phyloP scores from a whole-genome alignment of 352 stramenopile species.

The Thraustochytrium sp. region DNA sequence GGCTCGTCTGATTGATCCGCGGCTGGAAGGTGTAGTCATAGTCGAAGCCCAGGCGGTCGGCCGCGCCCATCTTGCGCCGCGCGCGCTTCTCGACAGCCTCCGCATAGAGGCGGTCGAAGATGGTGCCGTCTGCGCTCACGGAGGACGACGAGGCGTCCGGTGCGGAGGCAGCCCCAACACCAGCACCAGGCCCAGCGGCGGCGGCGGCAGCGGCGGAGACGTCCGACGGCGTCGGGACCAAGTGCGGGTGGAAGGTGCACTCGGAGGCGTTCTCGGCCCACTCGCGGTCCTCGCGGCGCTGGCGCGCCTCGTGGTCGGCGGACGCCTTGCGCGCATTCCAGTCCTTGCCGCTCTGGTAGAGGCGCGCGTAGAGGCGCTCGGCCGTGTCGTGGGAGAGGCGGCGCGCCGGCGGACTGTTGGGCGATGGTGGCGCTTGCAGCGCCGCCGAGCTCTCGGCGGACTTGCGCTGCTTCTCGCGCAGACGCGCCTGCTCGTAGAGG shows the following conservation, averaged over 20 bases:
- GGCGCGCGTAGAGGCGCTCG: not conserved
- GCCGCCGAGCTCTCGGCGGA: not conserved
- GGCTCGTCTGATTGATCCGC: not conserved
- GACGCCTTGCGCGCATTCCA: not conserved
- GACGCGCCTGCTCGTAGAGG: not conserved
- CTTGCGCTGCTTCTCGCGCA: not conserved
- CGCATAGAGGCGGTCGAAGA: conserved; percentile 21
- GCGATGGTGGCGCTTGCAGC: not conserved
- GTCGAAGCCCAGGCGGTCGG: not conserved
- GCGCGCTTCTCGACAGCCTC: not conserved
- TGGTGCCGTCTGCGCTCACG: not conserved
- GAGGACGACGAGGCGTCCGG: no score
- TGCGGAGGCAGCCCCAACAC: no score
- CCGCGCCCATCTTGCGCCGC: not conserved
- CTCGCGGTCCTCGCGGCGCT: not conserved
- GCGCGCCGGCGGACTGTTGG: not conserved
- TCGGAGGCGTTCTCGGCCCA: not conserved
- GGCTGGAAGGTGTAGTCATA: conserved; percentile 23
- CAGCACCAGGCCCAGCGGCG: no score
- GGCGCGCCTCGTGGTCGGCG: not conserved
- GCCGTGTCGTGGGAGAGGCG: not conserved
- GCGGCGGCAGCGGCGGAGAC: not conserved
- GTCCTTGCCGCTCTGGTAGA: conserved; percentile 23
- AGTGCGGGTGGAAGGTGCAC: conserved; percentile 13
- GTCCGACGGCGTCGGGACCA: not conserved